Percentiles rank a stretch among this genome's conserved stretches.
Conservation (phyloP, 1,139 yeast genomes). For the Kodamaea sp. region DNA sequence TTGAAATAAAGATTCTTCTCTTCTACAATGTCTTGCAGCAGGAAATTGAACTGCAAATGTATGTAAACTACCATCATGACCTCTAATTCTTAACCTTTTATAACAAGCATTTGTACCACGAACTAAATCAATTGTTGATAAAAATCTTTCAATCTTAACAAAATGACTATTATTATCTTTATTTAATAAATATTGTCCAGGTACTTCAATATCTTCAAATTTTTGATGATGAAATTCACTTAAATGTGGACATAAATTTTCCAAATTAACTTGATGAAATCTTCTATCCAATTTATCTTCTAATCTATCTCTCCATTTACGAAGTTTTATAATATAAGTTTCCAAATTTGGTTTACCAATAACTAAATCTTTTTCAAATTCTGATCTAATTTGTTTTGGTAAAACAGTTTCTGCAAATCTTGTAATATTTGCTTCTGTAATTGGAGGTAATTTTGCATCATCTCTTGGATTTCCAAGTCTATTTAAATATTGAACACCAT, state of each 20-base stretch:
- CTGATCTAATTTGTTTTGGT: slow-evolving; percentile 85
- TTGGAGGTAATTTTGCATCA: slow-evolving; percentile 84
- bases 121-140: slow-evolving; percentile 84
- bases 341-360: slow-evolving; percentile 85
- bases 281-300: slow-evolving; percentile 89
- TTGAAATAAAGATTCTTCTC: slow-evolving; percentile 94
- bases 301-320: slow-evolving; percentile 90
- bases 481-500: slow-evolving; percentile 85
- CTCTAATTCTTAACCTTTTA: slow-evolving; percentile 83
- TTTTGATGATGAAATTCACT: slow-evolving; percentile 97
- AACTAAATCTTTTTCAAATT: slow-evolving; percentile 89
- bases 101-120: slow-evolving; percentile 93
- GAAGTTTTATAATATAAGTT: slow-evolving; percentile 73
- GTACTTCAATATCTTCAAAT: slow-evolving; percentile 95
- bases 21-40: slow-evolving; percentile 94
- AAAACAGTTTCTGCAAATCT: slow-evolving; percentile 91
- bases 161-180: slow-evolving; percentile 85
- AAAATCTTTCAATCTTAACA: slow-evolving; percentile 85
- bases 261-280: slow-evolving; percentile 73
- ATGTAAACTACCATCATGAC: slow-evolving; percentile 89
- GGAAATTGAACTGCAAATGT: slow-evolving; percentile 97
- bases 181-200: slow-evolving; percentile 87
- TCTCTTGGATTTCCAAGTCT: slow-evolving; percentile 82
- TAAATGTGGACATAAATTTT: slow-evolving; percentile 88
- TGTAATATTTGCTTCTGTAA: slow-evolving; percentile 85